Conservation (phyloP, 2,329 filamentous ascomycete genomes). For the Phialophora verrucosa region DNA sequence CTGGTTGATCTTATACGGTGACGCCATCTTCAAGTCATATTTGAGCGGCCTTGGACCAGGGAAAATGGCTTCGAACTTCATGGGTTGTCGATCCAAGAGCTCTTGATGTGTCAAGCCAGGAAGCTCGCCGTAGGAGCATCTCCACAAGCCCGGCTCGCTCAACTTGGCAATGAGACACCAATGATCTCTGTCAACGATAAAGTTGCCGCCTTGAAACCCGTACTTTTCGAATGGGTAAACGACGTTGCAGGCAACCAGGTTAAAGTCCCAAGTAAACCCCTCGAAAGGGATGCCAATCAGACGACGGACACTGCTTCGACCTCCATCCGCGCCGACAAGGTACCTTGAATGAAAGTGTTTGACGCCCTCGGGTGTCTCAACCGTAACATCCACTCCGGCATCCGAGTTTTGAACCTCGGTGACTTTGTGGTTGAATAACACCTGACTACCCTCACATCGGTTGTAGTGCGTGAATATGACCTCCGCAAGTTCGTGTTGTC, state of each 20-base stretch:
- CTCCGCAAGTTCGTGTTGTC: constrained; percentile 19
- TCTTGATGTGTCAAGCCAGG: constrained; percentile 38
- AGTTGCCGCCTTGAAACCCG: constrained; percentile 50
- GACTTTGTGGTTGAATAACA: constrained; percentile 22
- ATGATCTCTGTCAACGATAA: constrained; percentile 64
- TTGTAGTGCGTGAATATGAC: constrained; percentile 21
- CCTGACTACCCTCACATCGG: constrained; percentile 10
- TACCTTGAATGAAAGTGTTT: constrained; percentile 53
- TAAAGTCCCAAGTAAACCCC: constrained; percentile 45
- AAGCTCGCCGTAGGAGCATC: constrained; percentile 49
- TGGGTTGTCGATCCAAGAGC: constrained; percentile 38
- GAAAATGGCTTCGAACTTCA: constrained; percentile 44
- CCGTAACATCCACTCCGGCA: constrained; percentile 8
- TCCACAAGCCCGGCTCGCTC: constrained; percentile 46
- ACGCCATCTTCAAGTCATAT: constrained; percentile 29
- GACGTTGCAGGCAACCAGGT: constrained; percentile 38
- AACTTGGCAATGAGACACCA: constrained; percentile 48
- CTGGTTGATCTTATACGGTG: constrained; percentile 27
- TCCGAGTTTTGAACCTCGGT: constrained; percentile 1
- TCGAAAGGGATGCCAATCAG: constrained; percentile 37
- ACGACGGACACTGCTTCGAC: constrained; percentile 48
- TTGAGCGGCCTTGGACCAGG: constrained; percentile 39
- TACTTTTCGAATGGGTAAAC: constrained; percentile 41
- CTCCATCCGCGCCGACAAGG: constrained; percentile 53
- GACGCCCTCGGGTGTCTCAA: constrained; percentile 7